Evolutionary conservation across 495 filamentous ascomycete genomes (phyloP), one percentile per base, ranked within the genome.

Genomic region (Arthonia radiata): DNA sequence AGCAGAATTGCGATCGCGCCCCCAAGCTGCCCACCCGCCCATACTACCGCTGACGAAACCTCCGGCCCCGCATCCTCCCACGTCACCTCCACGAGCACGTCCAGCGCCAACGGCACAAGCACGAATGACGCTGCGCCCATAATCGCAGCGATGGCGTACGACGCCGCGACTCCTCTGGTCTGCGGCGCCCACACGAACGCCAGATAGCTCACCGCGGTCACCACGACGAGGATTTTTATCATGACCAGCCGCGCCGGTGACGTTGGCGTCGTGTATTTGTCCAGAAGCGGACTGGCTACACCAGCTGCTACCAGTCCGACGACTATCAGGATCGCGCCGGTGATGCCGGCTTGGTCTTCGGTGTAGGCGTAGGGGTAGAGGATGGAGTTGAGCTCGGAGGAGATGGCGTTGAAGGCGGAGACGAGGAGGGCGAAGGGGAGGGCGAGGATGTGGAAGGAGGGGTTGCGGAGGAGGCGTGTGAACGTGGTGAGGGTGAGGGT

Each of bases 361-460:
- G 50, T 59, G 59, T 70, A 91, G 34, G 57, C 64, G 52, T 90
- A 75, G 0, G 86, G 86, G 5, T 61, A 48, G 30, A 94, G 62
- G 46, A 94, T 74, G 42, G 91, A 81, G 54, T 81, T 89, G 1
- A 94, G 55, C 3, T 94, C 65, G 9, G 77, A 74, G 25, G 82
- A 89, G 39, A 80, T 49, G 44, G 69, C 69, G 57, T 92, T 93
- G 63, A 97, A 97, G 54, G 82, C 71, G 23, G 70, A 77, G 33
- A 93, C 76, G 50, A 83, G 92, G 42, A 82, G 44, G 25, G 62
- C 48, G 50, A 83, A 97, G 27, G 78, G 66, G 33, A 77, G 33
- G 19, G 76, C 44, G 40, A 89, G 50, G 30, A 82, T 56, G 58
- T 67, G 82, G 54, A 90, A 80, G 39, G 76, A 65, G 15, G 54